These are phyloP conservation scores for Termitomyces sp. DNA, from an alignment of 1,284 basidiomycete species.

Conservation along the genomic window DNA sequence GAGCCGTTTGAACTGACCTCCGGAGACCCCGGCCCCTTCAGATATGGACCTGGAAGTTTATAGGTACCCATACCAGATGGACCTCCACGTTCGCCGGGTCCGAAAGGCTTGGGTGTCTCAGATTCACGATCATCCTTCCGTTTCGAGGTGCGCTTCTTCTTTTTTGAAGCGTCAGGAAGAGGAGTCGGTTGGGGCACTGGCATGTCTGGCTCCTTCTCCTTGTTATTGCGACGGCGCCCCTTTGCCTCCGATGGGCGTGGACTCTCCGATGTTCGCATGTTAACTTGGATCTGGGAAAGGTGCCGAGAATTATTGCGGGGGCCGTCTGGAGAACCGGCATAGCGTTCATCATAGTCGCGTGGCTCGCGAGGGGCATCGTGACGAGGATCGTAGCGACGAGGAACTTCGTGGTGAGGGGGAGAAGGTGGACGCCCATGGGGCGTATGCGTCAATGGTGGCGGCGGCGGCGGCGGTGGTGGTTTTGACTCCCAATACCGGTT, in stretches of 20 bases:
- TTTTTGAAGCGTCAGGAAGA: slow-evolving; percentile 29
- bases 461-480: slow-evolving; percentile 17
- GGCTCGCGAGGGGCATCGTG: slow-evolving; percentile 32
- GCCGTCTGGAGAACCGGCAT: slow-evolving; percentile 32
- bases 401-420: slow-evolving; percentile 27
- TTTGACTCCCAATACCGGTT: slow-evolving; percentile 41
- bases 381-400: slow-evolving; percentile 37
- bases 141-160: slow-evolving; percentile 30
- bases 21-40: slow-evolving; percentile 44
- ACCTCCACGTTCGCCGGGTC: slow-evolving; percentile 18
- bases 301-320: slow-evolving; percentile 21
- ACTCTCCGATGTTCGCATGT: slow-evolving; percentile 36
- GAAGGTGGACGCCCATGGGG: slow-evolving; percentile 26
- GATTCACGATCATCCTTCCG: slow-evolving; percentile 36
- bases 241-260: slow-evolving; percentile 29
- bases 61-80: slow-evolving; percentile 18
- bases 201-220: slow-evolving; percentile 29
- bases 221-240: slow-evolving; percentile 25
- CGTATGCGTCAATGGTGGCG: slow-evolving; percentile 22
- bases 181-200: slow-evolving; percentile 20
- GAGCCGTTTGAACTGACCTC: slow-evolving; percentile 61
- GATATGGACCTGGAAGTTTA: slow-evolving; percentile 23
- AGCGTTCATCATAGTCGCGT: slow-evolving; percentile 32
- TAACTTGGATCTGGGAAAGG: slow-evolving; percentile 23
- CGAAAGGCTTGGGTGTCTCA: slow-evolving; percentile 31